Percentiles rank a stretch among this genome's conserved stretches.
These are phyloP conservation scores for Aureobasidium sp. DNA, from an alignment of 2,329 filamentous ascomycete genomes.

Conservation along the genomic window DNA sequence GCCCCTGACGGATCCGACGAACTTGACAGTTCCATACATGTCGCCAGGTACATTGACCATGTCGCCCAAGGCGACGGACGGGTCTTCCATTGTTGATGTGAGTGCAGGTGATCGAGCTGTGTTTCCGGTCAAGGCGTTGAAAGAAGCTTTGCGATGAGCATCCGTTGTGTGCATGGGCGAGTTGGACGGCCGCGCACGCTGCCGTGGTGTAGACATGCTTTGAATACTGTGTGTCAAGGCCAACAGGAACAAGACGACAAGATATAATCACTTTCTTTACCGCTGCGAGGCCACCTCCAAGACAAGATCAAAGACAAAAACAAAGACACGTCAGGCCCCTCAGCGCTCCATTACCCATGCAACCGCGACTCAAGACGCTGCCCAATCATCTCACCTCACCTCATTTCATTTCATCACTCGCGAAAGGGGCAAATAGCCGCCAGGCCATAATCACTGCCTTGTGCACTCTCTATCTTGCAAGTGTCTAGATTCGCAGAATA, in stretches of 20 bases:
- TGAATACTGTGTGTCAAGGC: background rate
- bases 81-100: constrained; percentile 33
- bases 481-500: too few relatives aligned
- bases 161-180: constrained; percentile 30
- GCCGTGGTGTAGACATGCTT: constrained; percentile 7
- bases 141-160: constrained; percentile 54
- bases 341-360: background rate
- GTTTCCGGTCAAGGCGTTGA: constrained; percentile 56
- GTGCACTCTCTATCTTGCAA: background rate
- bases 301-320: constrained; percentile 3
- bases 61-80: constrained; percentile 66
- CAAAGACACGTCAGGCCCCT: constrained; percentile 6
- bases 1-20: constrained; percentile 75
- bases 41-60: constrained; percentile 84
- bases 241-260: background rate
- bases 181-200: constrained; percentile 1
- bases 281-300: background rate
- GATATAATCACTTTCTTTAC: background rate
- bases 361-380: background rate
- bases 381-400: background rate
- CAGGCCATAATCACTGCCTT: too few relatives aligned
- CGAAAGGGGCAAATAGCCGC: background rate
- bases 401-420: background rate
- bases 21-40: constrained; percentile 85
- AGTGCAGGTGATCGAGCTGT: constrained; percentile 18